A percentile compares a stretch with the other conserved stretches of the same genome.
Evolutionary conservation across 495 filamentous ascomycete species (phyloP).

Genomic region (Neurospora sublineolata): DNA sequence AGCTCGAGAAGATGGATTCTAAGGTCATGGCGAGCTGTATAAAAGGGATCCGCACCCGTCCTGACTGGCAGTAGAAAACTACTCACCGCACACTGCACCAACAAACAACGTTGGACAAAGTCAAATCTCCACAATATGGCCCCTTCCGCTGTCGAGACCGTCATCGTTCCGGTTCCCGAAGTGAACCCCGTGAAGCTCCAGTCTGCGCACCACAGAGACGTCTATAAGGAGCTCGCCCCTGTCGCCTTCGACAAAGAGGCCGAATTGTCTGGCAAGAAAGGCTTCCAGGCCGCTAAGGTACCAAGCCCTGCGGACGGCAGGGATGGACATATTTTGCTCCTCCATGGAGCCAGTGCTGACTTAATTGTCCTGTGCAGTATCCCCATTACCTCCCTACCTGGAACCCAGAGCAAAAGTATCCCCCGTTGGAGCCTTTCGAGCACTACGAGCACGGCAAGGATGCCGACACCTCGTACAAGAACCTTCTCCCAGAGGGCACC

Average conservation of each 20-base stretch:
- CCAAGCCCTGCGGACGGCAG: not conserved
- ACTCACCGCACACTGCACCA: not conserved
- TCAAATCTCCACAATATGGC: conserved; percentile 10
- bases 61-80: not conserved
- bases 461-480: conserved; percentile 54
- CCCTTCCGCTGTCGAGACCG: conserved; percentile 23
- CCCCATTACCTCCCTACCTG: conserved; percentile 69
- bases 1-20: not conserved
- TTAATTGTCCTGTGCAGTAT: conserved; percentile 41
- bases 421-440: conserved; percentile 54
- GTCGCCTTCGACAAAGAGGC: conserved; percentile 40
- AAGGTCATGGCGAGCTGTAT: not conserved
- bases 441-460: conserved; percentile 64
- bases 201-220: conserved; percentile 31
- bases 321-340: not conserved
- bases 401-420: conserved; percentile 49
- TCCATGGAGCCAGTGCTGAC: conserved; percentile 5
- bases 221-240: conserved; percentile 51
- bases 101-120: not conserved
- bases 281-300: conserved; percentile 33
- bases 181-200: conserved; percentile 22
- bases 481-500: conserved; percentile 47
- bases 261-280: conserved; percentile 34
- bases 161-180: conserved; percentile 19
- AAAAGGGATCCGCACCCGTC: not conserved